Base-by-base conservation (phyloP, 805 yeast genomes). In the Spathaspora arborariae region DNA sequence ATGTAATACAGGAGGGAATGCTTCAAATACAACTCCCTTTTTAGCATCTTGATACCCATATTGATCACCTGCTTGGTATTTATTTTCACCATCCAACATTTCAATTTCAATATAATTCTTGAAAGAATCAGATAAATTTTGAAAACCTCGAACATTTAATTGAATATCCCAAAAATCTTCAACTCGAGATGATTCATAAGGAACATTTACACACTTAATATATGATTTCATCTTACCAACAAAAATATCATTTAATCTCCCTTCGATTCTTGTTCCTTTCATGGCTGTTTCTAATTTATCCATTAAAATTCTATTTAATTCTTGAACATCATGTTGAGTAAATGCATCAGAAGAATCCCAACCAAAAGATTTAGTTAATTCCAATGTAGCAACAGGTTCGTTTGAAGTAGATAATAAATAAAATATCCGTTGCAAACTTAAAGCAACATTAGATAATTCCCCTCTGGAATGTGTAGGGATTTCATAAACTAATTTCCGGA, bases 131-230 rank as follows among this genome's bases (percentile, higher is more conserved):
- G 79, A 71, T 41, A 94, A 75, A 56, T 83, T 81, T 45, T 72
- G 75, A 73, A 90, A 76, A 30, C 90, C 85, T 60, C 88, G 89
- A 20, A 94, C 99, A 58, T 94, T 94, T 50, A 94, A 72, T 65
- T 94, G 99, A 51, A 94, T 87, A 71, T 94, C 99, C 99, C 99
- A 94, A 60, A 87, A 94, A 60, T 94, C 98, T 64, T 94, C 99
- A 3, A 77, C 80, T 51, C 97, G 78, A 2, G 96, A 81, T 35
- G 96, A 85, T 68, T 94, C 98, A 63, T 88, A 94, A 44, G 91
- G 89, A 11, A 94, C 97, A 62, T 92, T 81, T 39, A 92, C 79
- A 68, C 99, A 94, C 63, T 89, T 86, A 58, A 94, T 88, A 60
- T 81, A 94, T 54, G 96, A 87, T 65, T 88, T 92, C 98, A 92